Evolutionary conservation across 768 basidiomycete species (phyloP).

Genomic region (Rhodosporidiobolus odoratus): DNA sequence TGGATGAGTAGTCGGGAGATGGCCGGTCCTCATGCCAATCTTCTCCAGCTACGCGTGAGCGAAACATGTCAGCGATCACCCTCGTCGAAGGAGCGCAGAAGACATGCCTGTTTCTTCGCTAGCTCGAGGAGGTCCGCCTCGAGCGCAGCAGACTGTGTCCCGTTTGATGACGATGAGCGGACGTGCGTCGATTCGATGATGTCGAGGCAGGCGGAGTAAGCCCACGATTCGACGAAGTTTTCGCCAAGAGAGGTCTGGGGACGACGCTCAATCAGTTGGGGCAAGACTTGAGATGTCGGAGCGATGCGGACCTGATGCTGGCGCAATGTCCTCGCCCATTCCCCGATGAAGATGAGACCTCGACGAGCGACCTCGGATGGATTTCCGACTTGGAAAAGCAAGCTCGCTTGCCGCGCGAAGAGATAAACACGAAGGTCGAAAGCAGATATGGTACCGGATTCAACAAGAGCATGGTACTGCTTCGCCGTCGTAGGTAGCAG

Average conservation of each 20-base stretch:
- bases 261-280: neutral
- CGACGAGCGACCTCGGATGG: slow-evolving; percentile 67
- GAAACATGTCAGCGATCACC: neutral
- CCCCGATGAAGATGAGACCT: slow-evolving; percentile 66
- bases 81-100: slow-evolving; percentile 44
- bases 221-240: slow-evolving; percentile 88
- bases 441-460: slow-evolving; percentile 81
- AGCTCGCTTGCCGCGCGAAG: slow-evolving; percentile 72
- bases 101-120: slow-evolving; percentile 83
- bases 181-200: slow-evolving; percentile 61
- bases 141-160: slow-evolving; percentile 63
- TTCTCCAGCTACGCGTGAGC: slow-evolving; percentile 69
- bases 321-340: slow-evolving; percentile 68
- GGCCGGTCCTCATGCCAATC: slow-evolving; percentile 67
- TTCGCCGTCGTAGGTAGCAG: slow-evolving; percentile 74
- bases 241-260: slow-evolving; percentile 44
- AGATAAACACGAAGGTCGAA: slow-evolving; percentile 92
- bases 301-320: slow-evolving; percentile 62
- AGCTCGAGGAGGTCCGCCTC: slow-evolving; percentile 86
- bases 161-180: slow-evolving; percentile 53
- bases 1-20: slow-evolving; percentile 66
- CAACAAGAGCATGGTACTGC: slow-evolving; percentile 79
- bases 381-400: slow-evolving; percentile 65
- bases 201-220: slow-evolving; percentile 79
- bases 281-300: too few species aligned